These are phyloP conservation scores for Laburnicola sp. DNA, from an alignment of 2,329 filamentous ascomycete genomes.

Conservation along the genomic window DNA sequence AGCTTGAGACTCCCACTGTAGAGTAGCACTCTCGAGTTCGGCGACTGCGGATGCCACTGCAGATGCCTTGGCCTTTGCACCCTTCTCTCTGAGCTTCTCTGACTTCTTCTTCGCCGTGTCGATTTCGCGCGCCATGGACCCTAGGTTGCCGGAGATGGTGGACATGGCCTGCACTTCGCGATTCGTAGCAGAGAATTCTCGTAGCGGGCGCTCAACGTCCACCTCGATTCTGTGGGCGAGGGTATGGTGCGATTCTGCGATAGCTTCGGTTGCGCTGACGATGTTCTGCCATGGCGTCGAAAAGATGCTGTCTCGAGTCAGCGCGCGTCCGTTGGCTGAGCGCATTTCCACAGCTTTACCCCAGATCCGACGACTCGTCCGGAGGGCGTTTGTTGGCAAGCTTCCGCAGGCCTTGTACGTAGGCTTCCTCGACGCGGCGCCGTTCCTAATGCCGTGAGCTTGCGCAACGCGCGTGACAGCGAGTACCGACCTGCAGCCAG, in stretches of 20 bases:
- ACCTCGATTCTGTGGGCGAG: conserved; percentile 81
- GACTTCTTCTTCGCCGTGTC: conserved; percentile 81
- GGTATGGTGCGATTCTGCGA: conserved; percentile 80
- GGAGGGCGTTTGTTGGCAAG: conserved; percentile 74
- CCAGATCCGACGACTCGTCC: conserved; percentile 77
- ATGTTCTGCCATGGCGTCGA: conserved; percentile 89
- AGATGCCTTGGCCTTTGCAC: conserved; percentile 71
- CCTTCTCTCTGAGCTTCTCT: conserved; percentile 82
- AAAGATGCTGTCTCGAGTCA: conserved; percentile 69
- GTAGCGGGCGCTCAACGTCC: conserved; percentile 83
- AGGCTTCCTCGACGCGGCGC: conserved; percentile 86
- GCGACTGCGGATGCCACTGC: conserved; percentile 76
- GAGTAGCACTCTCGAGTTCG: conserved; percentile 74
- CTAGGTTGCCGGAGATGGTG: conserved; percentile 79
- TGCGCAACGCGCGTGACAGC: conserved; percentile 7
- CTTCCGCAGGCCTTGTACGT: conserved; percentile 79
- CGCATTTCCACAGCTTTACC: conserved; percentile 61
- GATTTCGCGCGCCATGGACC: conserved; percentile 79
- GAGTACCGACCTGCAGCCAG: conserved; percentile 81
- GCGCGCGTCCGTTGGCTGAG: conserved; percentile 7
- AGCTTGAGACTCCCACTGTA: conserved; percentile 91
- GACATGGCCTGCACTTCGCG: conserved; percentile 78
- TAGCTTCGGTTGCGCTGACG: conserved; percentile 73
- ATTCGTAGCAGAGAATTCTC: conserved; percentile 71
- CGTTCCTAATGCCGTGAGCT: conserved; percentile 69